Base-by-base conservation (phyloP, 805 yeast genomes). In the Ogataea polymorpha region DNA sequence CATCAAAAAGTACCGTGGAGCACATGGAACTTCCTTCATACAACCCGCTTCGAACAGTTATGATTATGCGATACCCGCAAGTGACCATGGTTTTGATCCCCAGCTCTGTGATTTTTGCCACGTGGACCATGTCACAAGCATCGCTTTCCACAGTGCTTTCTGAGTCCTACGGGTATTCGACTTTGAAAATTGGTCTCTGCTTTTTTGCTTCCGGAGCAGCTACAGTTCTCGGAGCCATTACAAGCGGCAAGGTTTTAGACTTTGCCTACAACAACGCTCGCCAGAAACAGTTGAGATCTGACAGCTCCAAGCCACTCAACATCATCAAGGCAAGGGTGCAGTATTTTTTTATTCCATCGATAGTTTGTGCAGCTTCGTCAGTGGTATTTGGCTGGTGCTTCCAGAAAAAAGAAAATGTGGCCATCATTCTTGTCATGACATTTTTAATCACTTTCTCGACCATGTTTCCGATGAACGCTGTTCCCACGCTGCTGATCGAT, bases 381-480 rank as follows among this genome's bases (percentile, higher is more conserved):
- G 44, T 81, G 1, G 61, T 79, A 20, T 84, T 74, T 59, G 95
- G 95, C 1, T 87, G 96, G 95, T 76, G 87, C 45, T 54, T 86
- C 11, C 67, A 75, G 25, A 61, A 63, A 20, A 59, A 66, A 21
- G 70, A 72, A 4, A 67, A 69, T 30, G 61, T 80, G 23, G 70
- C 80, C 0, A 75, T 78, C 0, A 77, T 85, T 5, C 63, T 86
- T 12, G 71, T 86, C 1, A 65, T 76, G 44, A 68, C 82, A 5
- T 79, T 77, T 33, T 57, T 82, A 39, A 68, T 78, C 2, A 79
- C 90, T 6, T 60, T 71, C 45, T 71, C 80, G n/a, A 68, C 81
- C 5, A 73, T 82, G 49, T 75, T 78, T 37, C 74, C 79, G 30
- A 54, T 83, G 28, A 71, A 82, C 12, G 70, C 76, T 24, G 69